Base-by-base conservation (phyloP, 2,329 filamentous ascomycete species). In the Hypoxylon sp. region DNA sequence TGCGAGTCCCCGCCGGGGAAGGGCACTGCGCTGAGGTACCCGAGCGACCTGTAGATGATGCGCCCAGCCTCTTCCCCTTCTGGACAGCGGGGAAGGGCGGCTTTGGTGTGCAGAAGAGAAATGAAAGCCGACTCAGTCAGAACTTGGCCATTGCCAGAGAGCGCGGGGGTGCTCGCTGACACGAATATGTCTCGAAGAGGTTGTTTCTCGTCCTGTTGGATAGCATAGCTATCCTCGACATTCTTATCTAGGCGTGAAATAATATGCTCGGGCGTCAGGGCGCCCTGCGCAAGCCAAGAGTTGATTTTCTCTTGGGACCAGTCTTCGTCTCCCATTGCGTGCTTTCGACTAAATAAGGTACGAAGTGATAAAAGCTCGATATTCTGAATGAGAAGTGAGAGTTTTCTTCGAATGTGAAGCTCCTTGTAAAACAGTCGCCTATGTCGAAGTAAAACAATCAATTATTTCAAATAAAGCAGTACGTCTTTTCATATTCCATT, bases 11-110 rank as follows among this genome's bases (percentile, higher is more conserved):
- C 6, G 46, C 17, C 39, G 2, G 52, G 44, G 52, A 71, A 72
- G 2, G 70, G 70, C 17, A 72, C 1, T n/a, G 61, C 59, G 42
- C 68, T 67, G 10, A 72, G 66, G 19, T 65, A 72, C 13, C 29
- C 24, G 4, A 72, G 21, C 56, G 57, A 62, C 42, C 51, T 54
- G 24, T 65, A 72, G 32, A 72, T 62, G 27, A 68, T 59, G 29
- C 32, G 19, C 27, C 60, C 60, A 2, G 35, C 55, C 17, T 60
- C 55, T 1, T 29, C 19, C 2, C 56, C 65, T 27, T 56, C 64
- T 2, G 15, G 29, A 4, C 46, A 27, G 29, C 8, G 24, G n/a
- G 65, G 65, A 6, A 70, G 48, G 10, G 39, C 21, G 8, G 53
- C 54, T 5, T 48, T 56, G n/a, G 59, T 27, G 13, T 69, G 54